Evolutionary conservation across 192 early-diverging fungal genomes (phyloP), one percentile per base, ranked within the genome.

Genomic region (Rhizoclosmatium sp.): DNA sequence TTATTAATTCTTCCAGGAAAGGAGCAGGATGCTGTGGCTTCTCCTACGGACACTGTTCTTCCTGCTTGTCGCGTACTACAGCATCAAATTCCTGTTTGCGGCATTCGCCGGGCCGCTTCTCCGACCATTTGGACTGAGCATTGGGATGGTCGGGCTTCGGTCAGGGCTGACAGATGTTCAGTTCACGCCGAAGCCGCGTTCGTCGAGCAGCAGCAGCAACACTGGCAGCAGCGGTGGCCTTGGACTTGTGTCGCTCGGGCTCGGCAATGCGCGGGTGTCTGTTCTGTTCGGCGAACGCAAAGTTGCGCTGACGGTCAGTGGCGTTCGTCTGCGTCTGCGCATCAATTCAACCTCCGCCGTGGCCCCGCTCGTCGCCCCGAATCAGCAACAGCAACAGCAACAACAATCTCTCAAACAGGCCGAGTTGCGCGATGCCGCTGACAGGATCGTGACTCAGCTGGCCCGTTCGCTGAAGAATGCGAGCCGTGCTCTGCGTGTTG

Each of bases 111-210:
- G 9, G 21, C 75, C 75, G 4, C 7, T 76, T 64, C 65, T 76
- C 42, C 19, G 41, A 41, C 75, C 75, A 4, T 76, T 76, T 40
- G 75, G 75, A 9, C n/a, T 76, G 21, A 12, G n/a, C n/a, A 16
- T 76, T 39, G 62, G 39, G 10, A n/a, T 7, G 4, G 46, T 76
- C 41, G 65, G 75, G 2, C 31, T 65, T 19, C 21, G 49, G 3
- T 67, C 64, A 4, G 75, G 75, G 5, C 5, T 76, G 39, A 66
- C 64, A 10, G 75, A 48, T 1, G 21, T 76, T 10, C 3, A 47
- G 64, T 76, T 47, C 41, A 46, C 14, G 47, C 64, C 75, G 51
- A 39, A 40, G 60, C 4, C 7, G 10, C 7, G 10, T 7, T 62
- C 60, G 51, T 12, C 51, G 31, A 31, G 39, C 12, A 65, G n/a